phyloP scores from a whole-genome alignment of 257 asterid species.

The Forsythia suspensa region DNA sequence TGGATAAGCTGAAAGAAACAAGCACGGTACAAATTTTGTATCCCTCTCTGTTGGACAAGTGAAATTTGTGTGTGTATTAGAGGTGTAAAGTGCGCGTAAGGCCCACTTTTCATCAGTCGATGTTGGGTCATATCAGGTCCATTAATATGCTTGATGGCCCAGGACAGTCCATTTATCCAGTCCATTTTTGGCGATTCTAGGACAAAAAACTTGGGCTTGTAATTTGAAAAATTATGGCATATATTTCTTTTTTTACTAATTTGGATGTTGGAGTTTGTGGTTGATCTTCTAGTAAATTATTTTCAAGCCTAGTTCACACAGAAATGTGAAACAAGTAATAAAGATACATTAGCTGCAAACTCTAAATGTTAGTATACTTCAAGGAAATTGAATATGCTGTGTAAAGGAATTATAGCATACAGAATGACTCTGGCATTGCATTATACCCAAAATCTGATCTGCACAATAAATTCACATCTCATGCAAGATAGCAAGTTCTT shows the following conservation, averaged over 20 bases:
- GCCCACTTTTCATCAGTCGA: no score
- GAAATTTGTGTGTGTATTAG: background rate
- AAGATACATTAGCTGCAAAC: background rate
- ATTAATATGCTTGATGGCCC: no score
- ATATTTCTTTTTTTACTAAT: background rate
- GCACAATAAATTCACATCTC: background rate
- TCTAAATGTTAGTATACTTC: background rate
- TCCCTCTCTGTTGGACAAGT: conserved; percentile 23
- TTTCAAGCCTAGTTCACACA: background rate
- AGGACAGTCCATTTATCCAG: no score
- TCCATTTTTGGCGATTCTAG: no score
- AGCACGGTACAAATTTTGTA: conserved; percentile 61
- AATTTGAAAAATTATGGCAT: background rate
- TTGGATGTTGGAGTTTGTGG: background rate
- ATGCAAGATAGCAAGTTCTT: background rate
- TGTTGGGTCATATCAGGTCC: no score
- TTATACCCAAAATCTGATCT: no score
- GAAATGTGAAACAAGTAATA: background rate
- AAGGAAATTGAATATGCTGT: background rate
- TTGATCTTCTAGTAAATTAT: background rate
- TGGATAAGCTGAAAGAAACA: conserved; percentile 88
- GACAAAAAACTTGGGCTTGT: no score
- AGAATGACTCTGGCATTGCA: no score
- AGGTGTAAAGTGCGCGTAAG: no score
- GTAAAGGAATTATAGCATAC: no score